Evolutionary conservation across 495 filamentous ascomycete species (phyloP).

Genomic region (Neurospora cerealis): DNA sequence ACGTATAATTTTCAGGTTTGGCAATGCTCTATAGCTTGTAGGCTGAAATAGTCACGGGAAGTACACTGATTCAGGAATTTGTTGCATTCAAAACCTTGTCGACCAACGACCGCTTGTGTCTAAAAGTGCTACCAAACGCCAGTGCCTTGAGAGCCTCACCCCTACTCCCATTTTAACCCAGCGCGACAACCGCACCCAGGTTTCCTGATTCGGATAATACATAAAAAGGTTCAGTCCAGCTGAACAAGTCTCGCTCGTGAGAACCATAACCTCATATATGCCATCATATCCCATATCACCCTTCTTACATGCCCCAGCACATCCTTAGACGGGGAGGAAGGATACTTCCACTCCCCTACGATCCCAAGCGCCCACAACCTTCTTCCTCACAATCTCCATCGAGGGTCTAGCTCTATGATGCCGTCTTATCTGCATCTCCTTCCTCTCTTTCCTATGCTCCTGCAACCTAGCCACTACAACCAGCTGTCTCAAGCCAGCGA

Average conservation of each 20-base stretch:
- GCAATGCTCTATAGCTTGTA: background rate
- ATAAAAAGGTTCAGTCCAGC: background rate
- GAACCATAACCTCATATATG: background rate
- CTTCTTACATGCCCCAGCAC: background rate
- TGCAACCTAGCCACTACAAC: background rate
- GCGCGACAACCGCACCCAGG: background rate
- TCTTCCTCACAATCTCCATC: conserved; percentile 2
- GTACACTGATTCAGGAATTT: background rate
- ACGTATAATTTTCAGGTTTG: background rate
- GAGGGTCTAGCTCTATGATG: background rate
- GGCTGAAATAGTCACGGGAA: background rate
- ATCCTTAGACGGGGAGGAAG: background rate
- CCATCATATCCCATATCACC: background rate
- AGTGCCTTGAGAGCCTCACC: background rate
- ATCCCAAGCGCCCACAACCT: conserved; percentile 5
- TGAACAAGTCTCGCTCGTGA: background rate
- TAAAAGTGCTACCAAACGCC: background rate
- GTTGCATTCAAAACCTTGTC: background rate
- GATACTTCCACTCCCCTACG: background rate
- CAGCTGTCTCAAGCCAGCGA: background rate
- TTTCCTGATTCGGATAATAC: background rate
- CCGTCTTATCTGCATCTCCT: background rate
- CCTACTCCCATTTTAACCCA: background rate
- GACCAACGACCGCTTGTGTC: background rate
- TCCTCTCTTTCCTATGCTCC: background rate